A percentile compares a stretch with the other conserved stretches of the same genome.
These are phyloP conservation scores for Bruguiera hainesii DNA, from an alignment of 441 rosid genomes.

Conservation along the genomic window DNA sequence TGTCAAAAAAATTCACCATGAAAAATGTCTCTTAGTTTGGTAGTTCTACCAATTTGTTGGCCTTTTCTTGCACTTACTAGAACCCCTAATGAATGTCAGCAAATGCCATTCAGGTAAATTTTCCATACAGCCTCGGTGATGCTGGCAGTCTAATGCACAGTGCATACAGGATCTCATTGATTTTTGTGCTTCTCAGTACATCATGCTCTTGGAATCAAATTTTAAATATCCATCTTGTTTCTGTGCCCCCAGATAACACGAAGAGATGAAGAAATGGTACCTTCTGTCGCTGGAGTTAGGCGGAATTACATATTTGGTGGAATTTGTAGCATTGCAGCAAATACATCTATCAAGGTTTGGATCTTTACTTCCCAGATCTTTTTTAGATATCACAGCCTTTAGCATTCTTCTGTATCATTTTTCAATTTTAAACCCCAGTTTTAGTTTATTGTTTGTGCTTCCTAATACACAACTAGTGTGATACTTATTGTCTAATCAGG, in stretches of 20 bases:
- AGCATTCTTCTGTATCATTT: neutral
- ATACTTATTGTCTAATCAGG: slow-evolving; percentile 41
- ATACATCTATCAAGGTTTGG: slow-evolving; percentile 84
- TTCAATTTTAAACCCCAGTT: neutral
- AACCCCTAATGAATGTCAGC: too few relatives aligned
- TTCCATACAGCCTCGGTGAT: too few relatives aligned
- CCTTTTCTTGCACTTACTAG: too few relatives aligned
- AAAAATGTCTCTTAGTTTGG: too few relatives aligned
- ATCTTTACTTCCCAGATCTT: slow-evolving; percentile 11
- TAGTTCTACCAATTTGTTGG: too few relatives aligned
- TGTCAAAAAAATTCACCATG: too few relatives aligned
- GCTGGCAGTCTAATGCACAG: too few relatives aligned
- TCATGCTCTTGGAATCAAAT: neutral
- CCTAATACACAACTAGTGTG: slow-evolving; percentile 17
- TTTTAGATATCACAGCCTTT: slow-evolving; percentile 3
- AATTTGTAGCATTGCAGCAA: slow-evolving; percentile 80
- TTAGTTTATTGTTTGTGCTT: neutral
- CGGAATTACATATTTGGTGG: slow-evolving; percentile 96
- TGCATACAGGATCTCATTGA: too few relatives aligned
- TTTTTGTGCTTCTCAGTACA: too few relatives aligned
- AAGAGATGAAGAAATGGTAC: slow-evolving; percentile 96
- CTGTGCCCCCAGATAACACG: slow-evolving; percentile 61
- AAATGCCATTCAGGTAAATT: too few relatives aligned
- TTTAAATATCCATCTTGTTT: slow-evolving; percentile 8
- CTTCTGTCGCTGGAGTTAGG: slow-evolving; percentile 68